Base-by-base conservation (phyloP, 208 protist genomes). In the Blastocrithidia nonstop region DNA sequence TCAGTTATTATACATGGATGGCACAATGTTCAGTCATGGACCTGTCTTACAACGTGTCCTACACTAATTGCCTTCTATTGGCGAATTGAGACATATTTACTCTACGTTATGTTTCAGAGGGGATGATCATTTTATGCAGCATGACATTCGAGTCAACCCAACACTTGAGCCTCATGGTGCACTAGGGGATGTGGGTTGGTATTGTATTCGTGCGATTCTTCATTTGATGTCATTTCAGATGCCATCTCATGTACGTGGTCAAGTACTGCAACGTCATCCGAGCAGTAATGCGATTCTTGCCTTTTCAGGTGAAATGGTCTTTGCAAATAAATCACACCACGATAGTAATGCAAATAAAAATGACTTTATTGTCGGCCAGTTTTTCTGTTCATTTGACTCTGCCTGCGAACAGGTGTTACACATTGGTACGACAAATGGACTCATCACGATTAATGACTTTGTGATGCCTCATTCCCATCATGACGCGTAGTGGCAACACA, bases 151-250 rank as follows among this genome's bases (percentile, higher is more conserved):
- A 23, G 38, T 72, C n/a, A 39, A 77, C 44, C 56, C 70, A 0
- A 23, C 20, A 4, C 56, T 77, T 3, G 66, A 74, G 45, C 66
- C 74, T 16, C 59, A 71, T 20, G 74, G 70, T 4, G 57, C 45
- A 3, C 56, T 80, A 3, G 74, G 70, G 1, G 74, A 84, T 35
- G 20, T 79, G 15, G 74, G 66, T 13, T 79, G 74, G 70, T 76
- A 72, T 50, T 61, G 56, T 43, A 61, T 77, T 31, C 62, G 72
- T 29, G 62, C 52, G 24, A 57, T 63, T 11, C 42, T 82, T 21
- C 72, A 82, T 48, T 23, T 82, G n/a, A 71, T 83, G 57, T 43
- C 65, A 28, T 62, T 65, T 15, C 37, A 32, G n/a, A 59, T 72
- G 57, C 67, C 68, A 2, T 44, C 42, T 1, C 42, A 66, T 23